A percentile compares a stretch with the other conserved stretches of the same genome.
Evolutionary conservation across 2,329 filamentous ascomycete species (phyloP).

Genomic region (Hypoxylon sp.): DNA sequence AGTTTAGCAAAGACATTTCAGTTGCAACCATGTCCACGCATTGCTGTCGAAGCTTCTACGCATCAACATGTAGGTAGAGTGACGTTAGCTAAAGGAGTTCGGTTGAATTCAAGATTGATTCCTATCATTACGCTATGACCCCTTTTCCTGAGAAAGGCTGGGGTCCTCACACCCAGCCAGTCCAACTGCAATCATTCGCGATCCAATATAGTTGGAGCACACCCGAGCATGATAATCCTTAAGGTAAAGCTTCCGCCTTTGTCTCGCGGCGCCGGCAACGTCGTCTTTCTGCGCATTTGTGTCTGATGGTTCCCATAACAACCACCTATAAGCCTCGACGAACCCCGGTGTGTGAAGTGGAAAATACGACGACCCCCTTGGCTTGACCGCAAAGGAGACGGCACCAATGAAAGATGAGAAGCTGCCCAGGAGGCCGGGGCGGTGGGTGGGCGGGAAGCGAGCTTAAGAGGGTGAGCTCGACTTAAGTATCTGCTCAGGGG

Average conservation of each 20-base stretch:
- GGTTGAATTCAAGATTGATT: too few relatives aligned
- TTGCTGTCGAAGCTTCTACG: constrained; percentile 14
- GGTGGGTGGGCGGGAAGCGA: not conserved
- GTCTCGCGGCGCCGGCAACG: not conserved
- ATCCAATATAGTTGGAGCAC: constrained; percentile 38
- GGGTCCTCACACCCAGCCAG: too few relatives aligned
- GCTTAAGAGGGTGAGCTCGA: not conserved
- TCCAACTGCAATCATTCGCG: constrained; percentile 49
- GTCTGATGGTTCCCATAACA: constrained; percentile 48
- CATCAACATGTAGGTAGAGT: too few relatives aligned
- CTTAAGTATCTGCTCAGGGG: too few relatives aligned
- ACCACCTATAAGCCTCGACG: constrained; percentile 52
- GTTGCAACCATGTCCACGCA: constrained; percentile 30
- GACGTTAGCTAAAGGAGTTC: too few relatives aligned
- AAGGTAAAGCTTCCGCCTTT: constrained; percentile 24
- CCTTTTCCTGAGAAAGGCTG: too few relatives aligned
- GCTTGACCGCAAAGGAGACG: constrained; percentile 27
- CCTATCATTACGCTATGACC: too few relatives aligned
- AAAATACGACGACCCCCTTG: constrained; percentile 48
- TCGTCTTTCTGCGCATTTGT: constrained; percentile 19
- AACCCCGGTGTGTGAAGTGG: constrained; percentile 45
- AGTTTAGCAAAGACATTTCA: too few relatives aligned
- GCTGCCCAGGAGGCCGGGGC: not conserved
- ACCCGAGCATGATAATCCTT: constrained; percentile 26
- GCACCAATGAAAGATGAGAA: not conserved